phyloP scores from a whole-genome alignment of 768 basidiomycete genomes.

The Daedaleopsis sinensis region DNA sequence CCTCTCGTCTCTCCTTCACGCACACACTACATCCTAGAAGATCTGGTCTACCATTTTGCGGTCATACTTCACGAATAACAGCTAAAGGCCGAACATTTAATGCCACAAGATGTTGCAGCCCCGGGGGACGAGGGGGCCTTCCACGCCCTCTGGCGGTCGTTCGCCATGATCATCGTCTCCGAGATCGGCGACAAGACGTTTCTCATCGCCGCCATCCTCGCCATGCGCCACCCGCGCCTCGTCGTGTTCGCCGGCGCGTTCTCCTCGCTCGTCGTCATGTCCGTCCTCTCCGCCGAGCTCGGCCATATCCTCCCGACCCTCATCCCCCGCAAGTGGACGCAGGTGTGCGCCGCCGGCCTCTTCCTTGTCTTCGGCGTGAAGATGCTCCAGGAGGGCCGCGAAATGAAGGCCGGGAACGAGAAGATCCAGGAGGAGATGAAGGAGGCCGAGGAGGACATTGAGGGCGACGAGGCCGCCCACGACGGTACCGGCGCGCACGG shows the following conservation, averaged over 20 bases:
- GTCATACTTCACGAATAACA: constrained; percentile 2
- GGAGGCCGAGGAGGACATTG: constrained; percentile 95
- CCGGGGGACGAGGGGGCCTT: constrained; percentile 31
- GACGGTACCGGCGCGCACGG: constrained; percentile 43
- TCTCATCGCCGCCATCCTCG: constrained; percentile 84
- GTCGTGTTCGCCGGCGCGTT: constrained; percentile 91
- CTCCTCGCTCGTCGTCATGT: constrained; percentile 89
- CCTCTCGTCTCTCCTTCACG: background rate
- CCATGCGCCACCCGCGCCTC: constrained; percentile 88
- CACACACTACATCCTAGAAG: background rate
- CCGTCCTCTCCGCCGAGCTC: constrained; percentile 89
- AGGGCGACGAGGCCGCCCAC: constrained; percentile 67
- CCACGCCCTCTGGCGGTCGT: constrained; percentile 74
- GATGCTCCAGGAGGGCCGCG: constrained; percentile 84
- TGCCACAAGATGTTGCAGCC: constrained; percentile 21
- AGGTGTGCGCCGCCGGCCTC: constrained; percentile 66
- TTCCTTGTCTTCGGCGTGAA: constrained; percentile 90
- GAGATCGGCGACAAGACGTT: constrained; percentile 98
- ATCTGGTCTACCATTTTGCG: too few relatives aligned
- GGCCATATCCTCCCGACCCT: constrained; percentile 88
- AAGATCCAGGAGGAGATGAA: constrained; percentile 94
- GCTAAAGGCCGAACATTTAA: constrained; percentile 2
- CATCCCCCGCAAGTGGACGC: constrained; percentile 64
- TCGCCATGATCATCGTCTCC: constrained; percentile 89
- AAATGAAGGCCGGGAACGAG: constrained; percentile 76